These are phyloP conservation scores for Cercospora sp. DNA, from an alignment of 2,329 filamentous ascomycete genomes.

Conservation along the genomic window DNA sequence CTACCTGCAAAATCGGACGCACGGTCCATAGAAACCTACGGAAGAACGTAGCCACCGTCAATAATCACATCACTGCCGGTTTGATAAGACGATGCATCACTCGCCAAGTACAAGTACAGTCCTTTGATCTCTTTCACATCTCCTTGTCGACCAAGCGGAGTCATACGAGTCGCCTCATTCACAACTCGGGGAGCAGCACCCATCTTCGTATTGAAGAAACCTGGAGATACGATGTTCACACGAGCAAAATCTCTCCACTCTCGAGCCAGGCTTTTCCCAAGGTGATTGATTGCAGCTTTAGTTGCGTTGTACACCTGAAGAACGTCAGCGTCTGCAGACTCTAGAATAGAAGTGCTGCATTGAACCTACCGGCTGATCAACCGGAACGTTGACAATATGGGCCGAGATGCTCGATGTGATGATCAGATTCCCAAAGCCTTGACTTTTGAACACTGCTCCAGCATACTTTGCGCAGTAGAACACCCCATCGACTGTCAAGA, in stretches of 20 bases:
- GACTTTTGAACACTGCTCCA: conserved; percentile 44
- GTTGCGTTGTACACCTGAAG: conserved; percentile 54
- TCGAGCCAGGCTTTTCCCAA: conserved; percentile 56
- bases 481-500: conserved; percentile 38
- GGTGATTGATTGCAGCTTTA: conserved; percentile 58
- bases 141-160: conserved; percentile 46
- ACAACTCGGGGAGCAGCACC: conserved; percentile 47
- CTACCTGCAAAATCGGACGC: not conserved
- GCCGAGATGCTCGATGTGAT: conserved; percentile 43
- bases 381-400: conserved; percentile 40
- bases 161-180: conserved; percentile 54
- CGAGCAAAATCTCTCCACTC: conserved; percentile 59
- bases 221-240: conserved; percentile 57
- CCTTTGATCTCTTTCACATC: conserved; percentile 40
- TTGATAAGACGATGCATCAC: conserved; percentile 37
- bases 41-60: conserved; percentile 40
- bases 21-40: conserved; percentile 16
- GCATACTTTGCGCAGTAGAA: conserved; percentile 47
- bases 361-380: conserved; percentile 54
- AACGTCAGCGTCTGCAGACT: not conserved
- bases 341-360: not conserved
- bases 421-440: conserved; percentile 53
- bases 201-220: conserved; percentile 59
- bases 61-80: conserved; percentile 39
- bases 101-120: conserved; percentile 37